These are phyloP conservation scores for Flaveria sonorensis DNA, from an alignment of 129 eudicot species.

Conservation along the genomic window DNA sequence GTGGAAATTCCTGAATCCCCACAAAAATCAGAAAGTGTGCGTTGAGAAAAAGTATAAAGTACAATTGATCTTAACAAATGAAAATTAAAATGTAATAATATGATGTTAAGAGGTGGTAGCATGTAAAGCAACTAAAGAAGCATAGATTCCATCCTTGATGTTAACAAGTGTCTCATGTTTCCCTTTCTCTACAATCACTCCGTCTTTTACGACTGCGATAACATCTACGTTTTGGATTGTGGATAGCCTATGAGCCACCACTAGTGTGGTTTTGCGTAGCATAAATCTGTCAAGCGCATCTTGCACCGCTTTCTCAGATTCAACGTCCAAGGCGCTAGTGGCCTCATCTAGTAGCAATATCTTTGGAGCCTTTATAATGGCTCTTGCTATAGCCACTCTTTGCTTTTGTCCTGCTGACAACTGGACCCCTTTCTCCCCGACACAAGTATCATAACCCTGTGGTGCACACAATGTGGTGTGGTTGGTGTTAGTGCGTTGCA, in stretches of 20 bases:
- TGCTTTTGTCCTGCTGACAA: slow-evolving; percentile 11
- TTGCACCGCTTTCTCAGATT: slow-evolving; percentile 18
- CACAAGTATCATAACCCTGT: slow-evolving; percentile 6
- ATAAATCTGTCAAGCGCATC: slow-evolving; percentile 15
- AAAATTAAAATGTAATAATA: background rate
- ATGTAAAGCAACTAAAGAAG: slow-evolving; percentile 15
- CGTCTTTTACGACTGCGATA: background rate
- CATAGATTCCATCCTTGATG: slow-evolving; percentile 14
- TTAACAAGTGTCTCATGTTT: slow-evolving; percentile 13
- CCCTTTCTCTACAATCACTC: slow-evolving; percentile 8
- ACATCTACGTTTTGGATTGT: background rate
- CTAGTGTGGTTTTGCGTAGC: background rate
- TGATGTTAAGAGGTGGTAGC: background rate
- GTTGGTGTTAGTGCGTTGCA: background rate
- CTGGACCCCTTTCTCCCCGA: slow-evolving; percentile 9
- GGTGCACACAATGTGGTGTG: background rate
- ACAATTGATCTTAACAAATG: background rate
- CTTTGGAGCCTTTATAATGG: slow-evolving; percentile 9
- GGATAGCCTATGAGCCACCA: slow-evolving; percentile 18
- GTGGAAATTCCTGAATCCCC: too few species aligned
- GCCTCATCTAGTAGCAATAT: slow-evolving; percentile 18
- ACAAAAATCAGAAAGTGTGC: too few species aligned
- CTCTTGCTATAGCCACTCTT: slow-evolving; percentile 16
- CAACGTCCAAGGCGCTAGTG: slow-evolving; percentile 1
- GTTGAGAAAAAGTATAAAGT: too few species aligned